Evolutionary conservation across 23 red algal genomes (phyloP), one percentile per base, ranked within the genome.

Genomic region (Cyanidiococcus yangmingshanensis): DNA sequence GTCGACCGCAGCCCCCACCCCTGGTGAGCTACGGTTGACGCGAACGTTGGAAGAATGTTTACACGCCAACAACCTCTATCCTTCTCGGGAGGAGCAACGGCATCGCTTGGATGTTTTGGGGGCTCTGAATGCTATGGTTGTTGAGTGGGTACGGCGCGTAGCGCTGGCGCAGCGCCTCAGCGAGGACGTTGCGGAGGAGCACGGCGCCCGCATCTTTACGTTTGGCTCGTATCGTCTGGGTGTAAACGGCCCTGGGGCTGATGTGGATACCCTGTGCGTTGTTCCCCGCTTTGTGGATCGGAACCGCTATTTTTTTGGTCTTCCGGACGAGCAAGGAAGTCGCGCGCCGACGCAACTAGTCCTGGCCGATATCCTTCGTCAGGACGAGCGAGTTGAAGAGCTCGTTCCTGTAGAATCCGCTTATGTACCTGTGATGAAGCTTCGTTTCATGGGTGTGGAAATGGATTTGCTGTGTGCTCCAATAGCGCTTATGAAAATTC

Each of bases 221-320:
- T 98, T 98, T 74, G 94, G 94, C 37, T 98, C 94, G 29, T 98
- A 91, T 77, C 71, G 94, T 30, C 85, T 98, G 1, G 94, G 94
- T 71, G 94, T 98, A 24, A 90, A 98, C 68, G 88, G 88, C 38
- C 94, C 94, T 1, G 89, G 86, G 38, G 94, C 94, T 21, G 94
- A 98, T 79, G 91, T 98, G 38, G 94, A 98, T 59, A 98, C 94
- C 18, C 85, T 98, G 35, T 90, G 87, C 63, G 82, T 98, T 26
- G 83, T 85, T 39, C 94, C 94, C 17, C 84, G 85, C 1, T 88
- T 88, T 63, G 84, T 98, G 32, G 58, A 83, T n/a, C 82, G 94
- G 31, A 80, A 87, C 33, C 39, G 83, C 41, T 84, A 98, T 68
- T 88, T 98, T 15, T 96, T 96, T 68, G 92, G 92, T 68, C 17